phyloP scores from a whole-genome alignment of 257 asterid species.

The Gentiana macrophylla region DNA sequence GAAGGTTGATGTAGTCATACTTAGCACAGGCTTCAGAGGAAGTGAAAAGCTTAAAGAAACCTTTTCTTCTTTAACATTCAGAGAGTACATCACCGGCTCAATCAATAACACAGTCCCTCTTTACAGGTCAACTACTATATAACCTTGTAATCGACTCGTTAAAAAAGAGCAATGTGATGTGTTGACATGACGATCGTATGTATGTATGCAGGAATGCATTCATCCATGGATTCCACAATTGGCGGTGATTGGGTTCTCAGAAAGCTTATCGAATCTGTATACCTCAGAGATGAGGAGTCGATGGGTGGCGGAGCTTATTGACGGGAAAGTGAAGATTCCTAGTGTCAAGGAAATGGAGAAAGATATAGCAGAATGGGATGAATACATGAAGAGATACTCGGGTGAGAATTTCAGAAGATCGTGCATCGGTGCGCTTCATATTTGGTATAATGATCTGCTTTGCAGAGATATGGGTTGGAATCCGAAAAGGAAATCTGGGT shows the following conservation, averaged over 20 bases:
- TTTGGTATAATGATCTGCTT: constrained; percentile 55
- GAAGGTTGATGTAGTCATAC: constrained; percentile 37
- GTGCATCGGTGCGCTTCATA: constrained; percentile 35
- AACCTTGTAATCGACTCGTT: no score
- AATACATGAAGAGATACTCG: constrained; percentile 18
- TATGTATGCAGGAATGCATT: constrained; percentile 39
- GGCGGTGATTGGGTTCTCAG: constrained; percentile 51
- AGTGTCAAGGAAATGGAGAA: constrained; percentile 24
- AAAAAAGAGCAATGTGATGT: no score
- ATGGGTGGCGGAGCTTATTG: constrained; percentile 27
- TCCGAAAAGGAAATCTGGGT: constrained; percentile 49
- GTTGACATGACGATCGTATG: no score
- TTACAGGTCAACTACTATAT: constrained; percentile 25
- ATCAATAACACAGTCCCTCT: constrained; percentile 31
- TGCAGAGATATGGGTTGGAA: constrained; percentile 56
- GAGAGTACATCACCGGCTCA: constrained; percentile 21
- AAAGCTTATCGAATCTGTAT: constrained; percentile 32
- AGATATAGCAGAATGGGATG: constrained; percentile 17
- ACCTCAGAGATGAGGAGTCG: constrained; percentile 22
- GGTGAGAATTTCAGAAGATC: constrained; percentile 16
- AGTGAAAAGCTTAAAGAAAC: constrained; percentile 36
- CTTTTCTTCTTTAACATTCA: constrained; percentile 6
- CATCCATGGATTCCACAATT: constrained; percentile 69
- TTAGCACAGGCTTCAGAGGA: constrained; percentile 59
- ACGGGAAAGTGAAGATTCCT: constrained; percentile 15